These are phyloP conservation scores for Alternaria arbusti DNA, from an alignment of 2,329 filamentous ascomycete genomes.

Conservation along the genomic window DNA sequence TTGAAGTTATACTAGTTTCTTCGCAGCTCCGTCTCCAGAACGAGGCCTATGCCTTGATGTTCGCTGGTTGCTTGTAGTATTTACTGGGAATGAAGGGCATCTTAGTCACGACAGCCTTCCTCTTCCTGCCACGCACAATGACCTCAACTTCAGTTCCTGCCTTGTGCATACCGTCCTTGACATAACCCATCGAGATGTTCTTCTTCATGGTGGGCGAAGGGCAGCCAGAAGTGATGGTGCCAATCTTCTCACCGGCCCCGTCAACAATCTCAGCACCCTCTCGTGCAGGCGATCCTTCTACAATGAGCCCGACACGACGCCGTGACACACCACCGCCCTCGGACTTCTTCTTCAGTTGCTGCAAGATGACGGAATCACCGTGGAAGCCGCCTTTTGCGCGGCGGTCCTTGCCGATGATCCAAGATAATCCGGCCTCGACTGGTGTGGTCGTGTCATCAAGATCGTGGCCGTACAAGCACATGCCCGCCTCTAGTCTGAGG, in stretches of 20 bases:
- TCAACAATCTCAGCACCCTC: conserved; percentile 83
- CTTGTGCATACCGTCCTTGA: conserved; percentile 83
- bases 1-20: background rate
- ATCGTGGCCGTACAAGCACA: conserved; percentile 99
- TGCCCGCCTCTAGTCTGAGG: conserved; percentile 90
- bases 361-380: conserved; percentile 77
- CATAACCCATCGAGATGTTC: conserved; percentile 96
- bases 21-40: background rate
- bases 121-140: conserved; percentile 75
- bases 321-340: conserved; percentile 73
- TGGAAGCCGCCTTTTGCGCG: conserved; percentile 78
- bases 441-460: conserved; percentile 79
- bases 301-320: conserved; percentile 79
- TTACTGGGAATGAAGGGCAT: conserved; percentile 88
- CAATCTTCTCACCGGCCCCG: conserved; percentile 70
- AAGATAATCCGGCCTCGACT: conserved; percentile 70
- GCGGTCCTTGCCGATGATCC: conserved; percentile 85
- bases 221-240: conserved; percentile 85
- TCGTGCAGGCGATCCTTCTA: conserved; percentile 86
- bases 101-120: conserved; percentile 77
- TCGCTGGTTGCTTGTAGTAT: conserved; percentile 63
- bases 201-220: conserved; percentile 84
- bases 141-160: conserved; percentile 81
- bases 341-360: conserved; percentile 77
- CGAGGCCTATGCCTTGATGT: conserved; percentile 28